Base-by-base conservation (phyloP, 352 stramenopile species). In the Thraustochytrium striatum region DNA sequence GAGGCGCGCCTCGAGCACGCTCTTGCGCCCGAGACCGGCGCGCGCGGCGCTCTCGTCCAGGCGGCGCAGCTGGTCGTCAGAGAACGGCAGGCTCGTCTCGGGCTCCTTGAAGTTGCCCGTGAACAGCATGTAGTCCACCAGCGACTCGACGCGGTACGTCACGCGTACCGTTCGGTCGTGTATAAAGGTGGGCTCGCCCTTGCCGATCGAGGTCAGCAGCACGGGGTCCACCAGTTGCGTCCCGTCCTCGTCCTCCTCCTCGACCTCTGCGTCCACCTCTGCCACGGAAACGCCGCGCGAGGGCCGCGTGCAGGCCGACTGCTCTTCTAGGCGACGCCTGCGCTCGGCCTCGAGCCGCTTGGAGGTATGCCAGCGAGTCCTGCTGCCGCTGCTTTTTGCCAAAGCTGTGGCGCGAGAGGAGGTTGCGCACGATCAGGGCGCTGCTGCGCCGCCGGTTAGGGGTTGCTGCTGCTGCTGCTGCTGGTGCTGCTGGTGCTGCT, bases 41-140 rank as follows among this genome's bases (percentile, higher is more conserved):
- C 83, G 85, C 62, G 87, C 89, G 19, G 85, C 88, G 88, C 88
- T 85, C 41, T 43, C 7, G 78, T 95, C 90, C 38, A 95, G 91
- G 38, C 85, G 86, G 16, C 82, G 84, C 69, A 95, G 79, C 72
- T 94, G 85, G 19, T 91, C 86, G 50, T 95, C 89, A 0, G 88
- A 89, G 82, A 95, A 95, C 33, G 88, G 87, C 79, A 95, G 90
- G 16, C 89, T 87, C 30, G 90, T 95, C 81, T 95, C 85, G 28
- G 90, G 90, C 83, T 95, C 90, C 0, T 88, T 90, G 72, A 95
- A 95, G 82, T 93, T 87, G 30, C 90, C 90, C n/a, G 89, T 94
- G 2, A 87, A 86, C 2, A 95, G 83, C 61, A 95, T 92, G 75
- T 95, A 95, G 68, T 93, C 88, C 9, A 95, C 87, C 25, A 95